A percentile compares a stretch with the other conserved stretches of the same genome.
phyloP scores from a whole-genome alignment of 1,284 basidiomycete genomes.

The Heterobasidion irregulare region DNA sequence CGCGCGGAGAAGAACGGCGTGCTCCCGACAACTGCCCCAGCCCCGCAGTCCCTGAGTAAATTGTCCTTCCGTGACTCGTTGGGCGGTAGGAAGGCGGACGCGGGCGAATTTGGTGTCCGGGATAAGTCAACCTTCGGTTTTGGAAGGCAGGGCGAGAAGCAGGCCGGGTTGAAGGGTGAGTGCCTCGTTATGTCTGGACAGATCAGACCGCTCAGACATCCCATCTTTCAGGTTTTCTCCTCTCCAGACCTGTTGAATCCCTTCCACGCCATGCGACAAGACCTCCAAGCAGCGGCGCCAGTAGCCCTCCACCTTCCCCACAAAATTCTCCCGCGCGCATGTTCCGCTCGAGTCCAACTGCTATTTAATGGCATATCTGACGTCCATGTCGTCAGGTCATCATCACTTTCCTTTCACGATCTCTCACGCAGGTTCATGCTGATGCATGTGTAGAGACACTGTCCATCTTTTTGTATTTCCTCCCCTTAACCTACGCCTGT shows the following conservation, averaged over 20 bases:
- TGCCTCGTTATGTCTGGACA: neutral
- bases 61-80: constrained; percentile 9
- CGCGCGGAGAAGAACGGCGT: constrained; percentile 13
- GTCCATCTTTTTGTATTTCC: too few relatives aligned
- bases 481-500: too few relatives aligned
- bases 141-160: constrained; percentile 70
- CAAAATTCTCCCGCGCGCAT: neutral
- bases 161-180: constrained; percentile 30
- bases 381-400: neutral
- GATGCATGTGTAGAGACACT: too few relatives aligned
- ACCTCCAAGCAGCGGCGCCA: neutral
- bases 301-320: neutral
- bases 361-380: constrained; percentile 2
- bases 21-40: constrained; percentile 9
- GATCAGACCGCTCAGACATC: neutral
- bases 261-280: constrained; percentile 3
- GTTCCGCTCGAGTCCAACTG: constrained; percentile 10
- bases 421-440: too few relatives aligned
- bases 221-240: constrained; percentile 8
- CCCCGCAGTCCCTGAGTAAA: neutral
- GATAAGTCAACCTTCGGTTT: constrained; percentile 48
- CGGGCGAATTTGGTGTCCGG: constrained; percentile 8
- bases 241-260: constrained; percentile 6
- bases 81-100: constrained; percentile 5
- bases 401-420: neutral